Evolutionary conservation across 202 grass and related monocot species (phyloP).

Genomic region (Panicum hallii): DNA sequence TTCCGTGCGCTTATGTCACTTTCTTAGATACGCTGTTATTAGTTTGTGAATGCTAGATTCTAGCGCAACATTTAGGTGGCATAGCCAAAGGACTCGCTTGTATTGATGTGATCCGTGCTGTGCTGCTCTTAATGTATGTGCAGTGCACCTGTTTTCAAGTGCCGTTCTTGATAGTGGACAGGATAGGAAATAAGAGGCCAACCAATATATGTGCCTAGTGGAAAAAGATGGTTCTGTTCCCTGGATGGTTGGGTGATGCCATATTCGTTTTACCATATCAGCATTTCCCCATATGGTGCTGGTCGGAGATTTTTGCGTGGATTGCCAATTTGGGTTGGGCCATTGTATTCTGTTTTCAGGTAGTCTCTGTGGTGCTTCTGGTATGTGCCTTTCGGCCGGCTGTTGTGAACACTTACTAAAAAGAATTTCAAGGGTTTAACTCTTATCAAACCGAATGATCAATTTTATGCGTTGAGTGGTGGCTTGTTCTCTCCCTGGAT

Average conservation of each 20-base stretch:
- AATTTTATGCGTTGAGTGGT: neutral
- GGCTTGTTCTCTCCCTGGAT: neutral
- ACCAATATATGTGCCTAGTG: constrained; percentile 19
- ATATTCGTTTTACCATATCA: neutral
- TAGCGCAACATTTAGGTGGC: neutral
- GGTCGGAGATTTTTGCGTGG: neutral
- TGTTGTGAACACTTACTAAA: neutral
- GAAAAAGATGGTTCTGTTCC: neutral
- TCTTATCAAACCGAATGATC: neutral
- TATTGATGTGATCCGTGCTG: neutral
- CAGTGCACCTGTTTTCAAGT: neutral
- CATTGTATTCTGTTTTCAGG: neutral
- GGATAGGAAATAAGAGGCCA: constrained; percentile 9
- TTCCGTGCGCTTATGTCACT: constrained; percentile 1
- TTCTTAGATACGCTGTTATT: constrained; percentile 9
- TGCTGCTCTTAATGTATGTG: neutral
- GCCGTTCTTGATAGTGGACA: constrained; percentile 10
- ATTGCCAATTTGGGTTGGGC: constrained; percentile 28
- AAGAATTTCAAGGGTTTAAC: neutral
- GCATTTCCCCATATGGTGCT: neutral
- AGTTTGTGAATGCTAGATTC: neutral
- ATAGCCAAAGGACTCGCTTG: neutral
- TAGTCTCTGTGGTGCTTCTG: too few relatives aligned
- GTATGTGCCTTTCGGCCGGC: neutral
- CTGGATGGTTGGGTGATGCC: constrained; percentile 3